Evolutionary conservation across 805 yeast species (phyloP), one percentile per base, ranked within the genome.

Genomic region (Yarrowia porcina): DNA sequence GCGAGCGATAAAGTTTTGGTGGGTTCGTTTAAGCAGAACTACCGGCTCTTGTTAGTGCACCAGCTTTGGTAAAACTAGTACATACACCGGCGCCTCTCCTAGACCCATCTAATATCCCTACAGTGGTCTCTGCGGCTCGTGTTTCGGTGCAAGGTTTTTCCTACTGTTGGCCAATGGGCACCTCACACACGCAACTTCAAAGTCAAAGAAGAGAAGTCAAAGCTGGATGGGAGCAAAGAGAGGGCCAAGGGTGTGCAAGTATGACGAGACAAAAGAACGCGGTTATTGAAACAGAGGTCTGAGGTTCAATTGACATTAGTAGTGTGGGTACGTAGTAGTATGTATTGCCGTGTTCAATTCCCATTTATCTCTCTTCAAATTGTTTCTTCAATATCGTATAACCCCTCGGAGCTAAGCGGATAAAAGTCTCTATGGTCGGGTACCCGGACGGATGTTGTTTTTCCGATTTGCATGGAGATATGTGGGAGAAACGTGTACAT

Each of bases 401-500:
- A n/a, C n/a, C n/a, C 33, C 39, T 25, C 59, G 59, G 59, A 52
- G 59, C 44, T 36, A 36, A 35, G 44, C 59, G 59, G 59, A 52
- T 35, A 52, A 52, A 52, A 52, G 32, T 32, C 42, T 35, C 56
- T 49, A 21, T 47, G 54, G 38, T 15, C 54, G 56, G 56, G 56
- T 49, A 52, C 44, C 32, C 59, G 44, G 59, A 52, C 42, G 59
- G 59, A 52, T 52, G 59, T 36, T 52, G 44, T 52, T 52, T 52
- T 52, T 52, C 59, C 59, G 59, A 52, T 52, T 52, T 52, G 59
- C 59, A 52, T 52, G 59, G 44, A 36, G 44, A 52, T 52, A 52
- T 52, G 59, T 52, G 44, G 59, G 59, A 35, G 59, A 52, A 52
- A 52, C 56, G 56, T 52, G 59, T 52, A 52, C 59, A 52, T 52